Evolutionary conservation across 768 basidiomycete genomes (phyloP), one percentile per base, ranked within the genome.

Genomic region (Auriscalpium orientale): DNA sequence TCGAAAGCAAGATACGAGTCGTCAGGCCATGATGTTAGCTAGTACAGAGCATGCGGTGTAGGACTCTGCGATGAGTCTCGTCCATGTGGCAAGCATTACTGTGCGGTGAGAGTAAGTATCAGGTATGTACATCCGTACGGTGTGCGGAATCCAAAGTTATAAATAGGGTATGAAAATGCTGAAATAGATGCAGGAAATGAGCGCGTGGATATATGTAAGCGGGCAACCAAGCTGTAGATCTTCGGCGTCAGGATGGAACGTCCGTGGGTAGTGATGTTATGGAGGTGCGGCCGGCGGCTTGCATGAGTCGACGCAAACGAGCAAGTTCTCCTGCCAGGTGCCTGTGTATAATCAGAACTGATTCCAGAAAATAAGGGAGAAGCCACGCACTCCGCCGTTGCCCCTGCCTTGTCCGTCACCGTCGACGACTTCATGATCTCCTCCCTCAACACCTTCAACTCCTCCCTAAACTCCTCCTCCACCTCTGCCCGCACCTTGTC

Each of bases 271-370:
- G 40, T 43, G 40, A 8, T 43, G 40, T 5, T 43, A 7, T 18
- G 40, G 15, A 18, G 3, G 40, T 8, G 15, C 40, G 40, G 6
- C 40, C 72, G 62, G 79, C 76, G 43, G 72, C 70, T 64, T 80
- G 85, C 82, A 91, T 90, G 43, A 91, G 76, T 61, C 89, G 77
- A 65, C 85, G 77, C 65, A 91, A 71, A 56, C 87, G 76, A 49
- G 81, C 78, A 46, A 91, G 73, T 66, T 91, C 89, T 33, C 74
- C 72, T 6, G 85, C 72, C 34, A 90, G 68, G 35, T 72, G 70
- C 64, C 87, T 88, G 63, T 28, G 53, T 38, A 57, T 46, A 36
- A 59, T 16, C 52, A 38, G 43, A 47, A 55, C 54, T 53, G 65
- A 50, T 49, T 48, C 57, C 12, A 47, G 51, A 40, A 57, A 28